Conservation (phyloP, 1,284 basidiomycete species). For the Rhodofomes roseus region DNA sequence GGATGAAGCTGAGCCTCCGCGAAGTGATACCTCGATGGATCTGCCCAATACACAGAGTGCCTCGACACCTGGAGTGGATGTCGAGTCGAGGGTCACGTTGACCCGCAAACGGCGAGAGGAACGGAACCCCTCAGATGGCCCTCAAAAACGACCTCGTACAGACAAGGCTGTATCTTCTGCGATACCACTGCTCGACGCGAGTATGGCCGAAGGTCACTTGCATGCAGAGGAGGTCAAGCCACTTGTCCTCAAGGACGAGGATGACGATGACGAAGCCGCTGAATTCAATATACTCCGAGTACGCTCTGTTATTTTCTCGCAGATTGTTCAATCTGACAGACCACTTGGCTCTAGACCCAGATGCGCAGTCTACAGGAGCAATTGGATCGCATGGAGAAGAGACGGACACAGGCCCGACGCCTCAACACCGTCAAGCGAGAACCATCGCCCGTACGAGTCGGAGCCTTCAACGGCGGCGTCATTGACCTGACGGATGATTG, state of each 20-base stretch:
- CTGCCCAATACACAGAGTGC: not conserved
- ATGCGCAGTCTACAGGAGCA: not conserved
- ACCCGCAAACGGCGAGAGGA: not conserved
- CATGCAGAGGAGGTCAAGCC: not conserved
- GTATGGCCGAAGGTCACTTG: not conserved
- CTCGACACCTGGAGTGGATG: not conserved
- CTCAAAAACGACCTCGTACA: not conserved
- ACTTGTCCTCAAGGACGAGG: not conserved
- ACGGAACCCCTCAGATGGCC: not conserved
- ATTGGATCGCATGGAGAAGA: not conserved
- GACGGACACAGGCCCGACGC: not conserved
- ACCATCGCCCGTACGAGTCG: not conserved
- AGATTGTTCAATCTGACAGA: not conserved
- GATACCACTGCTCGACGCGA: not conserved
- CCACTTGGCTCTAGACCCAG: not conserved
- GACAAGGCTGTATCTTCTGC: too few relatives aligned
- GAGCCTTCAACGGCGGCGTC: not conserved
- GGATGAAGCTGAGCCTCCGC: not conserved
- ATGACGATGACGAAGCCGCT: not conserved
- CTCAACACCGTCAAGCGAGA: not conserved
- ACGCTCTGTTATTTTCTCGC: not conserved
- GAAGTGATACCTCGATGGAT: not conserved
- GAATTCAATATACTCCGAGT: not conserved
- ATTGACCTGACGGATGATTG: not conserved
- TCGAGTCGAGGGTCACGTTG: not conserved